Evolutionary conservation across 2,329 filamentous ascomycete species (phyloP).

Genomic region (Aspergillus proliferans): DNA sequence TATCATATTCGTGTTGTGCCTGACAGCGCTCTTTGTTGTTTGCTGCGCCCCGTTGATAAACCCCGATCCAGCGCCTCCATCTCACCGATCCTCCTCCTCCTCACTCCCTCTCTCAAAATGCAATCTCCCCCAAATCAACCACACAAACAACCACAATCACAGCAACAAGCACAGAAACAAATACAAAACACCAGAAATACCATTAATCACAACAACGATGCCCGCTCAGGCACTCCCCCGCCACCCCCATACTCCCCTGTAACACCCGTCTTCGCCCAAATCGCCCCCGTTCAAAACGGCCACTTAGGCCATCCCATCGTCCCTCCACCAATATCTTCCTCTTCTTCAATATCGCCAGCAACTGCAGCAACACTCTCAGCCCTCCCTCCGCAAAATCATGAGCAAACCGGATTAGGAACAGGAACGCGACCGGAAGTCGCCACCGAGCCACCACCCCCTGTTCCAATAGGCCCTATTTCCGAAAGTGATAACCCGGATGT

Average conservation of each 20-base stretch:
- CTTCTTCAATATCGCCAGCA: constrained; percentile 12
- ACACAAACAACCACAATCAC: background rate
- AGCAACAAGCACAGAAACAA: background rate
- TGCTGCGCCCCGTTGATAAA: no score
- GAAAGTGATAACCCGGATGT: constrained; percentile 68
- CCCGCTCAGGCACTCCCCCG: constrained; percentile 33
- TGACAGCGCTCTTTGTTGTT: no score
- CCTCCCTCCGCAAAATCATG: background rate
- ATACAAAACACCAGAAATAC: background rate
- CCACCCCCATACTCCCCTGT: constrained; percentile 44
- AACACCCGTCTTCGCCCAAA: constrained; percentile 38
- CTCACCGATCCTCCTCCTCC: no score
- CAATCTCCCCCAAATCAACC: background rate
- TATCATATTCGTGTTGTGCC: no score
- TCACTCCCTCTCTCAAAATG: background rate
- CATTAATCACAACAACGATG: constrained; percentile 9
- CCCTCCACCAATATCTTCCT: constrained; percentile 25
- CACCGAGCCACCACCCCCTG: constrained; percentile 32
- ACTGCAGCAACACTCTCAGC: background rate
- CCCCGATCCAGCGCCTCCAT: no score
- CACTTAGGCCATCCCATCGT: constrained; percentile 20
- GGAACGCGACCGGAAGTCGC: constrained; percentile 7
- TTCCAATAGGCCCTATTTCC: constrained; percentile 32
- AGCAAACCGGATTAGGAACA: background rate
- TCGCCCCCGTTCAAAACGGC: constrained; percentile 19